Percentiles rank a stretch among this genome's conserved stretches.
phyloP scores from a whole-genome alignment of 2,329 filamentous ascomycete genomes.

The Gaeumannomyces sp. region DNA sequence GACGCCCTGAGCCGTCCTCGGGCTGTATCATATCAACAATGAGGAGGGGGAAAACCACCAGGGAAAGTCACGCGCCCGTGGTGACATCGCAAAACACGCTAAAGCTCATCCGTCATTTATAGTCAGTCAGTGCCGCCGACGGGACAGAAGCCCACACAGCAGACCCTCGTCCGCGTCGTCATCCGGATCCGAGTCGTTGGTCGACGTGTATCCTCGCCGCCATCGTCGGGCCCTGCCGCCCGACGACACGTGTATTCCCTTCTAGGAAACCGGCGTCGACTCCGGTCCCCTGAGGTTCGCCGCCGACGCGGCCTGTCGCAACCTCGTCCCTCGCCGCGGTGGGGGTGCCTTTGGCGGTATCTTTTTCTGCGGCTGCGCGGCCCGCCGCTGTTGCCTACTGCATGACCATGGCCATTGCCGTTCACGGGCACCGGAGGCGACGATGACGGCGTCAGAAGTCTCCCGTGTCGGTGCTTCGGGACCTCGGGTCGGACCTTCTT shows the following conservation, averaged over 20 bases:
- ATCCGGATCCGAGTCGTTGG: no score
- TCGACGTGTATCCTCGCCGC: no score
- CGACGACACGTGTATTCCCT: conserved; percentile 5
- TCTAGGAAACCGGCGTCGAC: conserved; percentile 9
- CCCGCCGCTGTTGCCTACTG: conserved; percentile 2
- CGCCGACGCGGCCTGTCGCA: conserved; percentile 15
- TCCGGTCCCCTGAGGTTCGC: conserved; percentile 12
- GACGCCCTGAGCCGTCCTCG: no score
- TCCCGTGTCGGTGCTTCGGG: conserved; percentile 50
- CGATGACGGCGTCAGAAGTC: conserved; percentile 27
- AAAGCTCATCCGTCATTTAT: neutral
- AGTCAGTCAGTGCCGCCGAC: conserved; percentile 2
- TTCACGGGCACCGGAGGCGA: conserved; percentile 12
- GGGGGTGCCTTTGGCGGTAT: conserved; percentile 19
- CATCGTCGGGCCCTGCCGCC: conserved; percentile 1
- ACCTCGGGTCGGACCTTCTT: conserved; percentile 48
- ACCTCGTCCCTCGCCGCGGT: conserved; percentile 15
- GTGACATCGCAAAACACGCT: neutral
- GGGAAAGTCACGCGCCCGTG: neutral
- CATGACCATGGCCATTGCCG: conserved; percentile 12
- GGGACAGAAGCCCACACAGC: conserved; percentile 3
- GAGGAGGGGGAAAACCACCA: no score
- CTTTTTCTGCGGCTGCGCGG: conserved; percentile 15
- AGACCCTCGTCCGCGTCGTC: conserved; percentile 5
- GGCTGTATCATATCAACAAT: no score